A percentile compares a stretch with the other conserved stretches of the same genome.
Conservation (phyloP, 257 asterid species). For the Salvia rosmarinus region DNA sequence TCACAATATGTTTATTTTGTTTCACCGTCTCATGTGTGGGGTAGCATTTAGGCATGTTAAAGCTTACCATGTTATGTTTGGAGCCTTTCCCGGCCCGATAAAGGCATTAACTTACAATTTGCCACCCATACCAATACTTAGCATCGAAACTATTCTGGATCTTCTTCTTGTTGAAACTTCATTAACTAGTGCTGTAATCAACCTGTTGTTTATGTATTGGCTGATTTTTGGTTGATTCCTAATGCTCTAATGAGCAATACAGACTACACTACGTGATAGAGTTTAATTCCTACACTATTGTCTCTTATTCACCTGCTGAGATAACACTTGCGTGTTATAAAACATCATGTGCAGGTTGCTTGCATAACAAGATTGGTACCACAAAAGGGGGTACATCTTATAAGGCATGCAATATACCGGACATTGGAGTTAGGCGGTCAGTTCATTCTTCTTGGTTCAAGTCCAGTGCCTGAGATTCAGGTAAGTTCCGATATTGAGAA, state of each 20-base stretch:
- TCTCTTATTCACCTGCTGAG: constrained; percentile 19
- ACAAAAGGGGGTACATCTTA: constrained; percentile 96
- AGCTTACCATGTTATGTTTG: background rate
- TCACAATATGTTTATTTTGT: background rate
- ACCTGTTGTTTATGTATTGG: constrained; percentile 22
- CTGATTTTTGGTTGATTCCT: constrained; percentile 21
- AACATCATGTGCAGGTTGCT: constrained; percentile 61
- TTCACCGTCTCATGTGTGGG: background rate
- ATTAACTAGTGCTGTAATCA: constrained; percentile 16
- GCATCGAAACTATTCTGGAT: background rate
- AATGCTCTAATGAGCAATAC: constrained; percentile 14
- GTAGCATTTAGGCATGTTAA: background rate
- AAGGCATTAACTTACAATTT: background rate
- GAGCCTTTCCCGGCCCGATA: background rate
- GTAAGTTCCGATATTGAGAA: no score
- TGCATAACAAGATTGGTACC: constrained; percentile 98
- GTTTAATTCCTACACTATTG: background rate
- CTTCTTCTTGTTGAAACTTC: background rate
- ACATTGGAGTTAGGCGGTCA: constrained; percentile 95
- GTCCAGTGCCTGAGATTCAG: constrained; percentile 95
- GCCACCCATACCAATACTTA: constrained; percentile 1
- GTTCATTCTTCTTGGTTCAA: constrained; percentile 95
- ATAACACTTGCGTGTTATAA: background rate
- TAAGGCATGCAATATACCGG: constrained; percentile 86
- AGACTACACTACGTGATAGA: constrained; percentile 5